phyloP scores from a whole-genome alignment of 345 rosid genomes.

The Eucalyptus tenuipes region DNA sequence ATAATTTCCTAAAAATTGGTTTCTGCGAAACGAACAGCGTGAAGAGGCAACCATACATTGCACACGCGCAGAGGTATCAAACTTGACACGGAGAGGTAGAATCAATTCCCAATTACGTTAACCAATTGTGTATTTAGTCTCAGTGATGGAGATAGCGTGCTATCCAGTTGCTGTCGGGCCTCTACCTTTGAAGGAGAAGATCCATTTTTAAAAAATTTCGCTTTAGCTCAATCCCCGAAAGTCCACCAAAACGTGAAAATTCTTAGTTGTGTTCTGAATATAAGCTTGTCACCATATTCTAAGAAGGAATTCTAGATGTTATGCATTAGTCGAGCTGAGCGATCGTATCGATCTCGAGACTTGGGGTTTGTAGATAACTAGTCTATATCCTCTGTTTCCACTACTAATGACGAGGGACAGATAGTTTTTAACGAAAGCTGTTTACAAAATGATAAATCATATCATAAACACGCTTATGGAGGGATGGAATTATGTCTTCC shows the following conservation, averaged over 20 bases:
- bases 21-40: fast-evolving
- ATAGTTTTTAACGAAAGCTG: not conserved
- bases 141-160: not conserved
- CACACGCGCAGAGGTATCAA: not conserved
- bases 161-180: not conserved
- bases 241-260: not conserved
- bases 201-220: not conserved
- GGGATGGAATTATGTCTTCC: not conserved
- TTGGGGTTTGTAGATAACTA: not conserved
- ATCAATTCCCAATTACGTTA: not conserved
- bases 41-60: not conserved
- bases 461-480: fast-evolving
- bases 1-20: fast-evolving
- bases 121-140: not conserved
- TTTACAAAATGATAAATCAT: not conserved
- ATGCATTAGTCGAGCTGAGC: not conserved
- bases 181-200: not conserved
- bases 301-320: not conserved
- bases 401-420: not conserved
- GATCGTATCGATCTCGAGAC: not conserved
- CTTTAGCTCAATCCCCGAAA: not conserved
- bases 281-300: not conserved
- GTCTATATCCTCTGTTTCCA: not conserved
- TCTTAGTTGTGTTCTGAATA: not conserved
- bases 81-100: not conserved